Evolutionary conservation across 116 monocot species (phyloP), one percentile per base, ranked within the genome.

Genomic region (Papilionanthe hybrid): DNA sequence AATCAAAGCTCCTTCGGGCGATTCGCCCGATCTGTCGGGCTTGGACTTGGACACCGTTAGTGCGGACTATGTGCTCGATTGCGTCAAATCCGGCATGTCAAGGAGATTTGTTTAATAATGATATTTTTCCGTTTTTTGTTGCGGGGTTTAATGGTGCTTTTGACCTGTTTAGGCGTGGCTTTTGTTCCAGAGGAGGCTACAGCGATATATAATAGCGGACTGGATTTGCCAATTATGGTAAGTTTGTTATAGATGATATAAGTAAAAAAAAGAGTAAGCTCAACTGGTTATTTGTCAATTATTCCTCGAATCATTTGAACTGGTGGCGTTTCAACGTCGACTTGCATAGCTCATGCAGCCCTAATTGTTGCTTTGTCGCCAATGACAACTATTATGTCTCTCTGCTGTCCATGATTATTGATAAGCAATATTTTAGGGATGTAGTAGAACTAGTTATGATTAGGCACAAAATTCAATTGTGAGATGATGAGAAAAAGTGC

Each of bases 31-130:
- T 25, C 71, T 85, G 11, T 83, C 87, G 32, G 78, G 44, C 25
- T 75, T 90, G 56, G 89, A 93, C 72, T 83, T 93, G 86, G 93
- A 93, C 72, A 65, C 71, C 12, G 27, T 93, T 58, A 91, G 91
- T 81, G 79, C 82, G 37, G 91, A 91, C 79, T 93, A 91, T 57
- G 87, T 89, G 20, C 85, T 93, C 28, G 89, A 86, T 6, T 86
- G 87, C 84, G 76, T 84, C 9, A 72, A 81, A 27, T 93, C 89
- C 23, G 91, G 91, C 89, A 80, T 42, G 55, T 55, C 43, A 18
- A 0, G 27, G 19, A 15, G 12, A 58, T 18, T 78, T 12, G 57
- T 6, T 55, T 9, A 27, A 2, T 41, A 12, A 1, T 56, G 11
- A 5, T 32, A 71, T 20, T 79, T 50, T 29, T 72, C 6, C 79